Evolutionary conservation across 1,139 yeast species (phyloP).

Genomic region (Kazachstania sp.): DNA sequence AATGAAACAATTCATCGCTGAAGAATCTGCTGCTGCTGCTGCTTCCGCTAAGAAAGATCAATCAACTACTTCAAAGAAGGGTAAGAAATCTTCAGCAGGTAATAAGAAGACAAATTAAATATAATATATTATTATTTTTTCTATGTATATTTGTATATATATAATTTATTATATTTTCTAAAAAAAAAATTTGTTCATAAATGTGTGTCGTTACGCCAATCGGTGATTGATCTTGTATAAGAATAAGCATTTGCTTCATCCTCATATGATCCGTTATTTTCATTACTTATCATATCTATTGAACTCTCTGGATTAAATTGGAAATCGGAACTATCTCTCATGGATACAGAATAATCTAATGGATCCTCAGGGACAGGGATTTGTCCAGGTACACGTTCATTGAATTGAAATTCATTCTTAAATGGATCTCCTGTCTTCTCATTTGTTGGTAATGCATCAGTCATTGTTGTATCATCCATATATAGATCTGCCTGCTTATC

Average conservation of each 20-base stretch:
- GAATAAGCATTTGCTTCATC: neutral
- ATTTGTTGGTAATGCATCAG: neutral
- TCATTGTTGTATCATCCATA: neutral
- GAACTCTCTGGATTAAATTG: neutral
- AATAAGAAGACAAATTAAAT: neutral
- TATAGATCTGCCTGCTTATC: neutral
- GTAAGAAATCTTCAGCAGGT: neutral
- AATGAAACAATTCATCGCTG: constrained; percentile 41
- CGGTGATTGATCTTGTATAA: constrained; percentile 1
- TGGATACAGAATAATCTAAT: neutral
- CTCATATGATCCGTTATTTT: neutral
- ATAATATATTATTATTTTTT: neutral
- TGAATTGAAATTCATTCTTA: constrained; percentile 7
- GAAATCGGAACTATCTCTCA: constrained; percentile 1
- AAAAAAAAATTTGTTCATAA: neutral
- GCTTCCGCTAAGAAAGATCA: constrained; percentile 1
- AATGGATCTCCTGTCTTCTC: constrained; percentile 7
- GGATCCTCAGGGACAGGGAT: neutral
- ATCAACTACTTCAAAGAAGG: neutral
- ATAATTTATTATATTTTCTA: too few species aligned
- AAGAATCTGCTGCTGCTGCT: constrained; percentile 27
- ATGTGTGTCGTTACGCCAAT: neutral
- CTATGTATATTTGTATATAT: neutral
- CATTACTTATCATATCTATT: neutral
- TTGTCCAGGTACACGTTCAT: constrained; percentile 2